A percentile compares a stretch with the other conserved stretches of the same genome.
phyloP scores from a whole-genome alignment of 305 asterid genomes.

The Fraxinus nigra region DNA sequence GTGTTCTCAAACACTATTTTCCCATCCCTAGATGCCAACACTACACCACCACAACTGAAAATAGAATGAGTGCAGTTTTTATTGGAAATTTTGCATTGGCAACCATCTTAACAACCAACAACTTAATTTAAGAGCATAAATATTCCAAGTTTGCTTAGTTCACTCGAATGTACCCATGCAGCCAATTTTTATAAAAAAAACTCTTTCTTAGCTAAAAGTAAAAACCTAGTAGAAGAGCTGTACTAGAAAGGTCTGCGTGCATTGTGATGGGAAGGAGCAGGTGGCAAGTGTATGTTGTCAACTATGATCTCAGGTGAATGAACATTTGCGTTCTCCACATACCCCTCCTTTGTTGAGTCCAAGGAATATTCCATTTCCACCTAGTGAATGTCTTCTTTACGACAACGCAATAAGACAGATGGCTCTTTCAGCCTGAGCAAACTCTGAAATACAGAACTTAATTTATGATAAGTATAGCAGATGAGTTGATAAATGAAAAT shows the following conservation, averaged over 20 bases:
- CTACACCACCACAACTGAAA: slow-evolving; percentile 76
- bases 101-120: neutral
- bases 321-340: slow-evolving; percentile 63
- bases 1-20: slow-evolving; percentile 92
- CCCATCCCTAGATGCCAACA: slow-evolving; percentile 93
- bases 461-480: neutral
- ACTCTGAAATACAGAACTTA: slow-evolving; percentile 35
- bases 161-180: neutral
- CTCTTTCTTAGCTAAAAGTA: neutral
- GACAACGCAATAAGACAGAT: slow-evolving; percentile 65
- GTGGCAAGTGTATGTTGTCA: slow-evolving; percentile 38
- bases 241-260: slow-evolving; percentile 49
- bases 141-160: neutral
- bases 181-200: neutral
- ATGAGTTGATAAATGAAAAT: neutral
- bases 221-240: slow-evolving; percentile 13
- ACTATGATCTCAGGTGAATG: slow-evolving; percentile 47
- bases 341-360: slow-evolving; percentile 64
- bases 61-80: neutral
- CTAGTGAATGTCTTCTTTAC: slow-evolving; percentile 49
- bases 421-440: slow-evolving; percentile 57
- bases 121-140: slow-evolving; percentile 14
- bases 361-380: slow-evolving; percentile 50
- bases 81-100: neutral
- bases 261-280: slow-evolving; percentile 45